A percentile compares a stretch with the other conserved stretches of the same genome.
phyloP scores from a whole-genome alignment of 768 basidiomycete genomes.

The Tylopilus plumbeoviolaceoides region DNA sequence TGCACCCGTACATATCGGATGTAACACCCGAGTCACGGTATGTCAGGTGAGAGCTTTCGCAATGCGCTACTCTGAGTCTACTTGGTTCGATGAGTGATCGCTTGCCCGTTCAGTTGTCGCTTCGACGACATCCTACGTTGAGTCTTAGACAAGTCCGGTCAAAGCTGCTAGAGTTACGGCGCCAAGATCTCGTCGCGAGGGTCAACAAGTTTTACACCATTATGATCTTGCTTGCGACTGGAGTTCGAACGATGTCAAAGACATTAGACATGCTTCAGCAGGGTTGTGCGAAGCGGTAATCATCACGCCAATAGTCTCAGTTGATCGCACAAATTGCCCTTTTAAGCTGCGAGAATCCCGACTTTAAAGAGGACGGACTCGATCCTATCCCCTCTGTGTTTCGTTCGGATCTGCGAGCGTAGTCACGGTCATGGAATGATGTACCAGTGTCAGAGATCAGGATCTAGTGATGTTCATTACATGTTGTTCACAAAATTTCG shows the following conservation, averaged over 20 bases:
- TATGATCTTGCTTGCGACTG: constrained; percentile 64
- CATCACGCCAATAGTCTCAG: constrained; percentile 93
- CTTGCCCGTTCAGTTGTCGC: too few relatives aligned
- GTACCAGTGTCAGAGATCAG: too few relatives aligned
- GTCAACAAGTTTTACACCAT: constrained; percentile 98
- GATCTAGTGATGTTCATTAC: too few relatives aligned
- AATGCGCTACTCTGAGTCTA: too few relatives aligned
- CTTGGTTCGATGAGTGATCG: too few relatives aligned
- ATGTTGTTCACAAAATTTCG: too few relatives aligned
- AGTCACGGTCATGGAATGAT: constrained; percentile 3
- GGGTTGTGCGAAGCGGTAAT: constrained; percentile 99
- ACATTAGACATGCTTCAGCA: constrained; percentile 61
- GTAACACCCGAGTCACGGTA: constrained; percentile 60
- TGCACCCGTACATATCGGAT: constrained; percentile 59
- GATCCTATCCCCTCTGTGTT: constrained; percentile 57
- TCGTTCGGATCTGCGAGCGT: constrained; percentile 5
- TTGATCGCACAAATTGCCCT: constrained; percentile 92
- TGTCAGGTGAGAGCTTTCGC: constrained; percentile 51
- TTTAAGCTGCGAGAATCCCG: constrained; percentile 81
- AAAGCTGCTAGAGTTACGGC: too few relatives aligned
- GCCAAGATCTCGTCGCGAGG: constrained; percentile 97
- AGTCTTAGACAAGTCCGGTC: too few relatives aligned
- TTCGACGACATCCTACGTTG: too few relatives aligned
- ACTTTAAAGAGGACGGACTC: constrained; percentile 92
- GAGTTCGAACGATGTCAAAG: background rate